Evolutionary conservation across 2,329 filamentous ascomycete genomes (phyloP), one percentile per base, ranked within the genome.

Genomic region (Emergomyces orientalis): DNA sequence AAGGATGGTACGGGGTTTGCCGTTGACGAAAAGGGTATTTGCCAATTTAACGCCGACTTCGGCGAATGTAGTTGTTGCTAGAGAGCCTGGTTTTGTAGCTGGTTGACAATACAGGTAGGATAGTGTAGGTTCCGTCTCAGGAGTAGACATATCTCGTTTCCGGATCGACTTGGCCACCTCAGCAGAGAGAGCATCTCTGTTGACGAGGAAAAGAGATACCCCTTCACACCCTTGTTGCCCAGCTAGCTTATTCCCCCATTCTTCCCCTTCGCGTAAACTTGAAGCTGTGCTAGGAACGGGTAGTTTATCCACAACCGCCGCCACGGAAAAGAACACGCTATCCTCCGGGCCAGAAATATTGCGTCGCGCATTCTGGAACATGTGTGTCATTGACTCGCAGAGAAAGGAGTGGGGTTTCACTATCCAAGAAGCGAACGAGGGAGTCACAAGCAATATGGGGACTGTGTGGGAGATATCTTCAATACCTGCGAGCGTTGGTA

Each of bases 11-110:
- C 71, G 72, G 59, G 77, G 73, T n/a, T 72, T 74, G 11, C 75
- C 76, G 63, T 77, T 77, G 43, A 74, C 59, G 52, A 78, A 78
- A 11, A 78, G 67, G 1, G 76, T 78, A 55, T 77, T 76, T 41
- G 76, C 74, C 32, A 77, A 71, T n/a, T 73, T 75, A 32, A 78
- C 59, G 47, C 75, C 75, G 49, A 78, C 64, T 59, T 76, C 71
- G 59, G 75, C 67, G 13, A 68, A 62, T 11, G 64, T 37, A 14
- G 60, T 34, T 22, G 34, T 17, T 27, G 34, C 34, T 59, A 55
- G 61, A 25, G 58, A 59, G 32, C 58, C 27, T 4, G 17, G 39
- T 43, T 66, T 49, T 19, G 61, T n/a, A 19, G 49, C 39, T 11
- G 65, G 61, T 41, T 66, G 65, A 30, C 72, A 65, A 37, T 73